Evolutionary conservation across 1,284 basidiomycete species (phyloP), one percentile per base, ranked within the genome.

Genomic region (Calocybe gambosa): DNA sequence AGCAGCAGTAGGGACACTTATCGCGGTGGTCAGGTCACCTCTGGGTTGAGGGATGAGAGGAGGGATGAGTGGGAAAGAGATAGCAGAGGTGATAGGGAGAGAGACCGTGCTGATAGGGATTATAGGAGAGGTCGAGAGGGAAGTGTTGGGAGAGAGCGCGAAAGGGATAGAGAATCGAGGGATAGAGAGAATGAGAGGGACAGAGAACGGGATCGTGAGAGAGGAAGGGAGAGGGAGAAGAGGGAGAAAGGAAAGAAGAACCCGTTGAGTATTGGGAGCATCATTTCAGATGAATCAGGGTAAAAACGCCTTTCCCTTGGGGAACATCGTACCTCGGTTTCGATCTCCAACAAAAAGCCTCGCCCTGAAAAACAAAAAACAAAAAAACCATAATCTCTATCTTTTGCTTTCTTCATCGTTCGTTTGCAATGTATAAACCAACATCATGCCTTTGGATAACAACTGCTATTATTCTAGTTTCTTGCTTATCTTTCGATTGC

Each of bases 181-280:
- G 47, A 36, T 16, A 45, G 49, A 26, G 48, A 28, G 40, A 47
- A 51, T 36, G 35, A 45, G 38, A 51, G 50, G 49, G 54, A 26
- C 29, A 47, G 37, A 57, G 49, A 52, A 51, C 25, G 42, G 51
- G 45, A 23, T 45, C 37, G 54, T 34, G 53, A 53, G 19, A 55
- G 50, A 43, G 51, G 49, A 53, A 51, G 31, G 50, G 51, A 39
- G 53, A 45, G 29, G 52, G 49, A 25, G 56, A 50, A 29, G 53
- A 56, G 23, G 53, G 57, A 29, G 58, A 58, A 8, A 52, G 59
- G 69, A 40, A 81, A 80, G 70, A 79, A 76, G 65, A 85, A 83
- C 53, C 76, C 75, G 53, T 58, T 86, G 68, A 84, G 80, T 55
- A 86, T 87, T 52, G 80, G 82, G 53, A 85, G 76, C 57, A 86